Evolutionary conservation across 148 eudicot species (phyloP), one percentile per base, ranked within the genome.

Genomic region (Talinum fruticosum): DNA sequence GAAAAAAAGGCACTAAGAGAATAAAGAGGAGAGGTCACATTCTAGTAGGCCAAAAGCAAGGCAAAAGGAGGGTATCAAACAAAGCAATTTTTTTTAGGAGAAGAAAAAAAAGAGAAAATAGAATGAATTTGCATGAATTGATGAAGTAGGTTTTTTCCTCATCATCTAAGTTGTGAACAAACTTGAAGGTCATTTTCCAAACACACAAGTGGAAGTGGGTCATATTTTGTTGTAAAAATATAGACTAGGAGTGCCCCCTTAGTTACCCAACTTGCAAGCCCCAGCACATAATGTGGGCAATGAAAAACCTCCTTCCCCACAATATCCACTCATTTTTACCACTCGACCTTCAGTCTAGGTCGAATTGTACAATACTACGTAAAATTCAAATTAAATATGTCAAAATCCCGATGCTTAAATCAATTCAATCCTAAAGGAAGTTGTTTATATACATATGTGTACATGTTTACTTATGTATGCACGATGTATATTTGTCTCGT

Each of bases 31-130:
- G 29, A 69, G 44, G 66, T 51, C 68, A 70, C 49, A 37, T 70
- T 78, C 73, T 53, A 78, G 80, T 72, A 45, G 45, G 44, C 61
- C 68, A 38, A 78, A 78, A 78, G 75, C 45, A 78, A 62, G 69
- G 75, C 70, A 78, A 71, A 44, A 57, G 23, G 16, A 77, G 33
- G 66, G 12, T 24, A 26, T 44, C 57, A 71, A 38, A 41, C 36
- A 71, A 76, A 75, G 29, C 37, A 54, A 54, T 37, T n/a, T n/a
- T n/a, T n/a, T n/a, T n/a, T n/a, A n/a, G n/a, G n/a, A n/a, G 23
- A 23, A 36, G 26, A 15, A 34, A 53, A 53, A 33, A 32, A 33
- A 53, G 15, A 54, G 24, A 51, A 32, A 51, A 10, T 28, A 16
- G 57, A 54, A 53, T 62, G 21, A 54, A 54, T 38, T 53, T 53